Base-by-base conservation (phyloP, 495 filamentous ascomycete genomes). In the Xylaria curta region DNA sequence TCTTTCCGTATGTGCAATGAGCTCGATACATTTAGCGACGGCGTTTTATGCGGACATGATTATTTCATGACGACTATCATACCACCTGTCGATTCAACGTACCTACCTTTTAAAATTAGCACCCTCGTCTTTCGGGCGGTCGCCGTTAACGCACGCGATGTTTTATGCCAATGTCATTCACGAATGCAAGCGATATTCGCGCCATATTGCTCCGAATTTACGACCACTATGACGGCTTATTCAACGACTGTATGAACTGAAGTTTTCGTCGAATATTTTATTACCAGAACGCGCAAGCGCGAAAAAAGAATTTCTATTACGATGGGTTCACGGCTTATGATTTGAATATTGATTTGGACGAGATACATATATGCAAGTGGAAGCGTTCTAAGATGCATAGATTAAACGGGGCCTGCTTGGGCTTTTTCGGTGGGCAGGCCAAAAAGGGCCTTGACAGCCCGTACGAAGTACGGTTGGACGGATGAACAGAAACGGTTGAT, bases 21-120 rank as follows among this genome's bases (percentile, higher is more conserved):
- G 76, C 73, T 75, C 76, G 73, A 77, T 72, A 78, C 78, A 78
- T 79, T 78, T 78, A 79, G 78, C 72, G 73, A 75, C 69, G 72
- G 70, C 72, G 72, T 78, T 76, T 68, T 76, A 71, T 78, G 72
- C 73, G 77, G 77, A 75, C 74, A 78, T 74, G 75, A 79, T 77
- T 49, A 69, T 78, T 70, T 75, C 72, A 69, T 79, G 75, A 79
- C 75, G 74, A 76, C 72, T 68, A 74, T 62, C 62, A 69, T 61
- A 76, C 75, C 44, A 74, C 72, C 68, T 72, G 73, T 72, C 69
- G 68, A 75, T 69, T 68, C 56, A 71, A 75, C 73, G 72, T 75
- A 76, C 69, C 69, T 77, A 72, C 69, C 61, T 42, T 72, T 74
- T 76, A 74, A 69, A 74, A 73, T 53, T 72, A 64, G 38, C 68